A percentile compares a stretch with the other conserved stretches of the same genome.
Evolutionary conservation across 1,284 basidiomycete species (phyloP).

Genomic region (Pseudozyma hubeiensis): DNA sequence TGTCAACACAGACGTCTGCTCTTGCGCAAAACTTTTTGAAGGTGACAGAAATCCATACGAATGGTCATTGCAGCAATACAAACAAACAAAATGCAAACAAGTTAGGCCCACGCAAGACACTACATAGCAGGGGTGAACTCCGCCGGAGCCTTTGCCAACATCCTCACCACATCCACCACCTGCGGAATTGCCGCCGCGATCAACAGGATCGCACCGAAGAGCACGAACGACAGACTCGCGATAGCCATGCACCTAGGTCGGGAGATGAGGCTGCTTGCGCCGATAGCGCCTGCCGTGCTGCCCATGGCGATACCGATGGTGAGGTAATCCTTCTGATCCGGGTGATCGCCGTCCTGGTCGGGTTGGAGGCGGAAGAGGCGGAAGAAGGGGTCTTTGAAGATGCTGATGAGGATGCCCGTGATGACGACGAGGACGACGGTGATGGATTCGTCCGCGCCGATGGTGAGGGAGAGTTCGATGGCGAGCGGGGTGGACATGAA

Average conservation of each 20-base stretch:
- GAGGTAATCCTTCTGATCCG: slow-evolving; percentile 33
- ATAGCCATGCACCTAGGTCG: slow-evolving; percentile 59
- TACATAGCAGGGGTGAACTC: slow-evolving; percentile 13
- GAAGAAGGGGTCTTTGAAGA: slow-evolving; percentile 62
- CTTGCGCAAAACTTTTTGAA: no score
- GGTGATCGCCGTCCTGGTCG: slow-evolving; percentile 5
- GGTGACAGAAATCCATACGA: no score
- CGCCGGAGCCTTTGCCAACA: slow-evolving; percentile 18
- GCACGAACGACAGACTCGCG: slow-evolving; percentile 51
- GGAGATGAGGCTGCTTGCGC: slow-evolving; percentile 51
- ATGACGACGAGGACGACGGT: slow-evolving; percentile 62
- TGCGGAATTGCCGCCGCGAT: slow-evolving; percentile 55
- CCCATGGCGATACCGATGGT: slow-evolving; percentile 60
- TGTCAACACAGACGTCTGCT: no score
- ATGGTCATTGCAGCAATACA: no score
- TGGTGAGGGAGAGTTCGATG: slow-evolving; percentile 54
- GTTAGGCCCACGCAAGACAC: no score
- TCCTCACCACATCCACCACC: slow-evolving; percentile 36
- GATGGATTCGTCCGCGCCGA: slow-evolving; percentile 58
- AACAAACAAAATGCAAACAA: no score
- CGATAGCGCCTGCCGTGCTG: slow-evolving; percentile 58
- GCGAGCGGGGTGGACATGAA: slow-evolving; percentile 63
- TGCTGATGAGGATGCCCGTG: slow-evolving; percentile 57
- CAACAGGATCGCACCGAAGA: slow-evolving; percentile 59
- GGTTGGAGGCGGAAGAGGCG: slow-evolving; percentile 40